phyloP scores from a whole-genome alignment of 306 rosid genomes.

The Gillenia trifoliata region DNA sequence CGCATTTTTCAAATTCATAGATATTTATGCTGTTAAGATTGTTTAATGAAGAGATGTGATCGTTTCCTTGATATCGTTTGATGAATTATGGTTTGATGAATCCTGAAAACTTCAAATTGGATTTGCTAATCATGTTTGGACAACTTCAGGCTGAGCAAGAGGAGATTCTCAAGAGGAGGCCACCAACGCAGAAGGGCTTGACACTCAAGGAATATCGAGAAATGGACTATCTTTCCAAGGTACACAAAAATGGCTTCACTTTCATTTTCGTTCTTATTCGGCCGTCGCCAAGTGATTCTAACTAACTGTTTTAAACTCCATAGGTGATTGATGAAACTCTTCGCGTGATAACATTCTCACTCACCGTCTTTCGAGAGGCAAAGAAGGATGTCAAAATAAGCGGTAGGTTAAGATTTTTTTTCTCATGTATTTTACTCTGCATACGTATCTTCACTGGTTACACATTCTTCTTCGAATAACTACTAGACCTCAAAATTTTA shows the following conservation, averaged over 20 bases:
- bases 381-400: slow-evolving; percentile 55
- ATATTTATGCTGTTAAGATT: neutral
- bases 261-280: neutral
- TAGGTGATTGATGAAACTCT: slow-evolving; percentile 88
- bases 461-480: neutral
- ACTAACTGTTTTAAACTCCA: neutral
- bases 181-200: slow-evolving; percentile 55
- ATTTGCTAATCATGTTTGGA: neutral
- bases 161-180: slow-evolving; percentile 54
- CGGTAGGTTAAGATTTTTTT: slow-evolving; percentile 36
- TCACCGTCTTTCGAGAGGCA: slow-evolving; percentile 76
- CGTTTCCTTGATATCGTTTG: neutral
- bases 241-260: slow-evolving; percentile 10
- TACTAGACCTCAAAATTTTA: neutral
- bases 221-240: slow-evolving; percentile 78
- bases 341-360: slow-evolving; percentile 74
- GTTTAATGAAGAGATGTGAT: neutral
- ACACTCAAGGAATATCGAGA: slow-evolving; percentile 63
- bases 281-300: neutral
- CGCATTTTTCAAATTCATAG: neutral
- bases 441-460: neutral
- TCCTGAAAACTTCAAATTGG: neutral
- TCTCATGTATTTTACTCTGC: neutral
- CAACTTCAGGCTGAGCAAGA: slow-evolving; percentile 67
- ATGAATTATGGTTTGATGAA: neutral